Base-by-base conservation (phyloP, 179 eudicot genomes). In the Carnegiea gigantea region DNA sequence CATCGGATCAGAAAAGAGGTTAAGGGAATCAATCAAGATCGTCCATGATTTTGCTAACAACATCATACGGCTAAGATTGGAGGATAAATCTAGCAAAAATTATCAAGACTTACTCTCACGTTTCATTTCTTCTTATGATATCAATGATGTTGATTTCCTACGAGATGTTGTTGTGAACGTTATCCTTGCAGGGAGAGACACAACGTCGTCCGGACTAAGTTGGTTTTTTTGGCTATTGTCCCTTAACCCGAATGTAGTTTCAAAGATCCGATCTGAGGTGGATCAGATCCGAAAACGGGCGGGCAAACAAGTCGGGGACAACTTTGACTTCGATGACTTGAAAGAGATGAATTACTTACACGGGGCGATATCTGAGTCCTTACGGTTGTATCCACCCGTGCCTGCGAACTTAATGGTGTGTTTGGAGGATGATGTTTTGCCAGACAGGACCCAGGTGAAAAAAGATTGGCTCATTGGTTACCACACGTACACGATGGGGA, bases 201-300 rank as follows among this genome's bases (percentile, higher is more conserved):
- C 97, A 1, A 92, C 95, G 0, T 93, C 98, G 2, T 89, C 98
- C 0, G 93, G 90, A 0, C 85, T 93, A 28, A 86, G 86, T 15
- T 95, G 98, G 97, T 91, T 95, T 80, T 91, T 92, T 73, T 95
- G 98, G 98, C 36, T 91, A 48, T 14, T 95, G 7, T 82, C 95
- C 0, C 79, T 83, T 0, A 83, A 84, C 28, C 91, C 90, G 2
- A 73, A 83, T 0, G 88, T 91, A 0, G 68, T 85, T n/a, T 59
- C 46, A 7, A 92, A 84, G 15, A 94, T 93, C n/a, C 89, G 91
- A 9, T 18, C 85, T 1, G 98, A 95, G 78, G 73, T 92, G 23
- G 38, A 79, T 24, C 44, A 40, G 4, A 83, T 95, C 11, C 83
- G 94, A 10, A 18, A 20, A 2, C 76, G 75, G 28, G 48, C 51